Evolutionary conservation across 2,329 filamentous ascomycete species (phyloP).

Genomic region (Cladosporium colombiae): DNA sequence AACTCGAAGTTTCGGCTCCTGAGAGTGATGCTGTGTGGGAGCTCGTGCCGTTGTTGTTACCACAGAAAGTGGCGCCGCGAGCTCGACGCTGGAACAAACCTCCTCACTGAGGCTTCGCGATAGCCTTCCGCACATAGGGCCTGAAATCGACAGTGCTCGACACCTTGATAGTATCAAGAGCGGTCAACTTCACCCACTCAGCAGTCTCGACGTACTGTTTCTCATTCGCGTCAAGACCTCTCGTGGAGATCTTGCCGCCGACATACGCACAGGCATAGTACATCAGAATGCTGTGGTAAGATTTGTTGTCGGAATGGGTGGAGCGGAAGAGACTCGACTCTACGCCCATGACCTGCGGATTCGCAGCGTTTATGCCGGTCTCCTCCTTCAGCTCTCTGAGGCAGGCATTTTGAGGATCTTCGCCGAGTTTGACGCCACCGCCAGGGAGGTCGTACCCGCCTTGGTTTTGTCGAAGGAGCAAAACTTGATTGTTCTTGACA

Average conservation of each 20-base stretch:
- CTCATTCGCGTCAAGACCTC: conserved; percentile 8
- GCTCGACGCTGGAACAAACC: not conserved
- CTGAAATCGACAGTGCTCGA: conserved; percentile 20
- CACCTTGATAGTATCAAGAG: conserved; percentile 17
- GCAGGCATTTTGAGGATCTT: conserved; percentile 16
- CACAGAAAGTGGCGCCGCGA: not conserved
- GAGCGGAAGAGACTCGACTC: conserved; percentile 20
- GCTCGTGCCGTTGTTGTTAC: not conserved
- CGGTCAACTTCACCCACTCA: conserved; percentile 17
- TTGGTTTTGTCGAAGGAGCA: conserved; percentile 14
- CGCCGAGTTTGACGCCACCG: conserved; percentile 18
- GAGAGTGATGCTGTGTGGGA: not conserved
- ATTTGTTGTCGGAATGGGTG: conserved; percentile 3
- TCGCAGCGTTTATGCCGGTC: conserved; percentile 10
- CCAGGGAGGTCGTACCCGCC: conserved; percentile 20
- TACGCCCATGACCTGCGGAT: conserved; percentile 6
- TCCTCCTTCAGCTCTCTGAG: conserved; percentile 21
- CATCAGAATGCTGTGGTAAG: conserved; percentile 20
- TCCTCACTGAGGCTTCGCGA: not conserved
- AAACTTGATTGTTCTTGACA: conserved; percentile 3
- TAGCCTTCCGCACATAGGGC: not conserved
- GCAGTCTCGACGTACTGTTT: conserved; percentile 11
- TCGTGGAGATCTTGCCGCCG: conserved; percentile 4
- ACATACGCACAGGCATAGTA: conserved; percentile 20
- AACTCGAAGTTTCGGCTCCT: not conserved